A percentile compares a stretch with the other conserved stretches of the same genome.
Conservation (phyloP, 2,329 filamentous ascomycete genomes). For the Claviceps sp. region DNA sequence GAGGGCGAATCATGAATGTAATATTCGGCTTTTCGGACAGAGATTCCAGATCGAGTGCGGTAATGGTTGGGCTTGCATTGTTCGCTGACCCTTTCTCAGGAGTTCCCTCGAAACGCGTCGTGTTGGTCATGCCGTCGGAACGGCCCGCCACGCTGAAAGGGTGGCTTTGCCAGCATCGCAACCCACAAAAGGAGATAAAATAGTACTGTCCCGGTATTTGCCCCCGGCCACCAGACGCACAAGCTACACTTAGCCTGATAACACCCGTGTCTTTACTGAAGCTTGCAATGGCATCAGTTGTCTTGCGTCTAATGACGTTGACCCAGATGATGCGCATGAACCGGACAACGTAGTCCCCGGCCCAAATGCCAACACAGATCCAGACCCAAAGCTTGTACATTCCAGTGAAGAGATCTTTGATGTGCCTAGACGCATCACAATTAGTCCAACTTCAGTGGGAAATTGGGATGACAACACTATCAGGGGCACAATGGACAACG, state of each 20-base stretch:
- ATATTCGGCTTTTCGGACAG: constrained; percentile 10
- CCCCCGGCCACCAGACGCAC: constrained; percentile 6
- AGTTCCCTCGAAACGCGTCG: background rate
- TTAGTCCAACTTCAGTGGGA: too few relatives aligned
- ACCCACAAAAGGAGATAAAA: constrained; percentile 22
- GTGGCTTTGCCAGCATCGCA: constrained; percentile 26
- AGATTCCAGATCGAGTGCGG: background rate
- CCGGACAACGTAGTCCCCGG: constrained; percentile 29
- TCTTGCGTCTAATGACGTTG: constrained; percentile 14
- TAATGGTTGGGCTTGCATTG: background rate
- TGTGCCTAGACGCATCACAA: constrained; percentile 4
- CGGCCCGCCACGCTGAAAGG: constrained; percentile 25
- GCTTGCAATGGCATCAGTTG: background rate
- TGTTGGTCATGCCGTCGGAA: background rate
- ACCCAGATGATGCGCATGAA: constrained; percentile 22
- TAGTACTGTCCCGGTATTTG: constrained; percentile 25
- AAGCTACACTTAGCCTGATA: background rate
- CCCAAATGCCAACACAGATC: constrained; percentile 30
- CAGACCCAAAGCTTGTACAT: constrained; percentile 17
- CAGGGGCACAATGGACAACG: background rate
- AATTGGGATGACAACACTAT: background rate
- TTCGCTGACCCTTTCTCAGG: background rate
- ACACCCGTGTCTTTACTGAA: background rate
- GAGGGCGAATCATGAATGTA: constrained; percentile 23
- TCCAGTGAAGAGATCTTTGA: constrained; percentile 8